Evolutionary conservation across 768 basidiomycete species (phyloP).

Genomic region (Mycena capillaripes): DNA sequence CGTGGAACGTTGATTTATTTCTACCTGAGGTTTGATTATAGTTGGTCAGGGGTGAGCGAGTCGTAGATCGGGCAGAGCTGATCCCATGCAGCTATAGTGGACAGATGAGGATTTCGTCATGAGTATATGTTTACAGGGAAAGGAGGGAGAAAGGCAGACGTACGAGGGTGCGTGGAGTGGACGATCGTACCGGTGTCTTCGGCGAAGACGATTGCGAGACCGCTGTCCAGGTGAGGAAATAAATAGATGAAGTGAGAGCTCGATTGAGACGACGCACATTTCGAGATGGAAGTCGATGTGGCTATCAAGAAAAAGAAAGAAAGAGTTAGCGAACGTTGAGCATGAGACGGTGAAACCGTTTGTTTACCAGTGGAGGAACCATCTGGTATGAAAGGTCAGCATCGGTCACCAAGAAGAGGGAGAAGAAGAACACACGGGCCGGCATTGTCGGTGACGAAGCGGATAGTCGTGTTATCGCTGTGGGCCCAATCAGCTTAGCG

Average conservation of each 20-base stretch:
- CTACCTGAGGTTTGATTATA: no score
- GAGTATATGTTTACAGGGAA: neutral
- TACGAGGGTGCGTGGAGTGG: constrained; percentile 27
- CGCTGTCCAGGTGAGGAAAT: constrained; percentile 14
- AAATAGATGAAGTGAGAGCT: neutral
- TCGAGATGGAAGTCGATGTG: constrained; percentile 51
- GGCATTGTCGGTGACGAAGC: constrained; percentile 63
- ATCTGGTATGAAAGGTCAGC: neutral
- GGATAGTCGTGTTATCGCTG: constrained; percentile 50
- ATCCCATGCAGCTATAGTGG: constrained; percentile 35
- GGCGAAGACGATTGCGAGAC: constrained; percentile 39
- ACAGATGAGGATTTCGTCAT: no score
- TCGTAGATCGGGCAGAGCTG: constrained; percentile 45
- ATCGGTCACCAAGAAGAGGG: no score
- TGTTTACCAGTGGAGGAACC: constrained; percentile 27
- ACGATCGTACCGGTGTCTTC: constrained; percentile 27
- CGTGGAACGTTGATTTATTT: no score
- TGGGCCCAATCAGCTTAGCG: neutral
- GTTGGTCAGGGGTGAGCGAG: constrained; percentile 25
- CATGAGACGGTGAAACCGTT: constrained; percentile 23
- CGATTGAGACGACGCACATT: constrained; percentile 32
- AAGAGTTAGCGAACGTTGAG: neutral
- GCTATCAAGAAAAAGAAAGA: no score
- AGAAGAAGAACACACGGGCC: constrained; percentile 52
- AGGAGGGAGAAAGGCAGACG: neutral